Evolutionary conservation across 1,284 basidiomycete genomes (phyloP).

Genomic region (Trametes sp.): DNA sequence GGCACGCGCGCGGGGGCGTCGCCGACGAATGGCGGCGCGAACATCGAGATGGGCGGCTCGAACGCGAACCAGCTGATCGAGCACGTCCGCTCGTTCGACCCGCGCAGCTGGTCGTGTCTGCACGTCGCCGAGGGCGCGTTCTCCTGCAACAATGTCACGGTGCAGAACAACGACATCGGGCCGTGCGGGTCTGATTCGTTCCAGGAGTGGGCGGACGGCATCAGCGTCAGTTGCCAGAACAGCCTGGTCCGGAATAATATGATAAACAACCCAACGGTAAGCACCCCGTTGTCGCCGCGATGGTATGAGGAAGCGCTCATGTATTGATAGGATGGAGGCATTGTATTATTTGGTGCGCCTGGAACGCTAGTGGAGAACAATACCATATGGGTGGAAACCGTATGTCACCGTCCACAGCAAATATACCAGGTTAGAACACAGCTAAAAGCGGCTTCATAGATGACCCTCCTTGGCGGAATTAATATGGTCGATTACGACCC

Average conservation of each 20-base stretch:
- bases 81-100: conserved; percentile 73
- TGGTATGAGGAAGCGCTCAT: conserved; percentile 8
- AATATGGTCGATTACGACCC: conserved; percentile 84
- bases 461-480: conserved; percentile 80
- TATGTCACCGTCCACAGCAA: conserved; percentile 42
- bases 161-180: conserved; percentile 85
- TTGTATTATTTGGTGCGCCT: conserved; percentile 86
- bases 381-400: conserved; percentile 75
- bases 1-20: conserved; percentile 63
- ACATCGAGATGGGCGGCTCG: conserved; percentile 81
- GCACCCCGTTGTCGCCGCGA: conserved; percentile 4
- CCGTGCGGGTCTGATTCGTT: conserved; percentile 72
- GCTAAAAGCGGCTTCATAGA: conserved; percentile 45
- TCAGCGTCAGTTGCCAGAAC: conserved; percentile 78
- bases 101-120: conserved; percentile 78
- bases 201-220: conserved; percentile 86
- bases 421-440: not conserved
- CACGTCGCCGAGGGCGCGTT: conserved; percentile 73
- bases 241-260: conserved; percentile 76
- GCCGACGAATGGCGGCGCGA: conserved; percentile 68
- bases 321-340: conserved; percentile 68
- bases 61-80: conserved; percentile 74
- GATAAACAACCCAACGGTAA: conserved; percentile 69
- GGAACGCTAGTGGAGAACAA: conserved; percentile 79
- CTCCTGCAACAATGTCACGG: conserved; percentile 66